Evolutionary conservation across 345 rosid species (phyloP), one percentile per base, ranked within the genome.

Genomic region (Ricinus communis): DNA sequence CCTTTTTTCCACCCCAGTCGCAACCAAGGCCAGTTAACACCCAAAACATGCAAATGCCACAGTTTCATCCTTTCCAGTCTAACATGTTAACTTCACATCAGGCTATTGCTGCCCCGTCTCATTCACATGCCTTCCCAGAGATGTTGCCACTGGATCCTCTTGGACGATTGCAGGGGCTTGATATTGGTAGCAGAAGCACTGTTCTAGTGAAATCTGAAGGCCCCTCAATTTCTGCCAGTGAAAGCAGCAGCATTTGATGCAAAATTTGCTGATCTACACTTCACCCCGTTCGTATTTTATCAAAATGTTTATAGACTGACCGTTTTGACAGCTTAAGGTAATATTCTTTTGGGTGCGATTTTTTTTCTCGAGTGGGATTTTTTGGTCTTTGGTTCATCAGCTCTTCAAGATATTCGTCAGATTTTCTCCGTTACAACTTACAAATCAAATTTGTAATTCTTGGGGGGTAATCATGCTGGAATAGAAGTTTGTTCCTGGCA

Each of bases 111-210:
- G 54, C 43, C 2, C 10, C 69, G 52, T 30, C 52, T 19, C 72
- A 53, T 40, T 66, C 58, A 9, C 62, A 71, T 47, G 65, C 79
- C 62, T 87, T 71, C 72, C 76, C 93, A 0, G 92, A 88, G 21
- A 76, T 87, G 74, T 74, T 83, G 85, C 95, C 83, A 72, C 90
- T 85, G 68, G 91, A 94, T 71, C 87, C 79, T 52, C 90, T 90
- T 28, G 85, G 87, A 64, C 84, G 85, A 70, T 76, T 91, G 80
- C 95, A 90, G 80, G 97, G 92, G 68, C 92, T 91, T 49, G 96
- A 91, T 80, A 90, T 90, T 80, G 78, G 86, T 69, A 82, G 82
- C 66, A 84, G 89, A 82, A 85, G 85, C 74, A 71, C 88, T 22
- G 81, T 79, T 66, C 62, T 81, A 46, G 88, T 84, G 65, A 89